These are phyloP conservation scores for Quercus dentata DNA, from an alignment of 306 rosid species.

Conservation along the genomic window DNA sequence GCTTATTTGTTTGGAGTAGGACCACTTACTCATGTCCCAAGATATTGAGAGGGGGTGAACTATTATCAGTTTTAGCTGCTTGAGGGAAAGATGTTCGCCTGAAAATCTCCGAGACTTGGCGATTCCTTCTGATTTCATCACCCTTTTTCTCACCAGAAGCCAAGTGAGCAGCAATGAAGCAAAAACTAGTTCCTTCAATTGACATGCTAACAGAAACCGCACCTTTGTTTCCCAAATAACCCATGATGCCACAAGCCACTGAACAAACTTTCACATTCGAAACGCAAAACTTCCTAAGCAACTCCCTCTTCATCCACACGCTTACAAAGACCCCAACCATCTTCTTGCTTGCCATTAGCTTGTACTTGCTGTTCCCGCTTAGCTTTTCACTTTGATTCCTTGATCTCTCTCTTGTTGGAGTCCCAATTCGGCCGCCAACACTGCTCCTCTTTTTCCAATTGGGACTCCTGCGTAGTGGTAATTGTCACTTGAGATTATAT, in stretches of 20 bases:
- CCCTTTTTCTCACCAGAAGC: conserved; percentile 93
- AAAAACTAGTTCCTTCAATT: conserved; percentile 91
- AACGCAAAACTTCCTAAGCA: conserved; percentile 48
- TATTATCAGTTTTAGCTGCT: conserved; percentile 27
- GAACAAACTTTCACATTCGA: conserved; percentile 78
- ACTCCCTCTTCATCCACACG: conserved; percentile 72
- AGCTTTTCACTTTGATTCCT: conserved; percentile 9
- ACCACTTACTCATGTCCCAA: conserved; percentile 87
- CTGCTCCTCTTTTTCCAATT: conserved; percentile 18
- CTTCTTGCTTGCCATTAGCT: conserved; percentile 74
- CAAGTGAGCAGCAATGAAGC: conserved; percentile 80
- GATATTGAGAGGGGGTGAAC: conserved; percentile 66
- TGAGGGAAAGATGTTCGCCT: conserved; percentile 62
- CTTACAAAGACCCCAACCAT: conserved; percentile 92
- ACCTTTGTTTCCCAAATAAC: conserved; percentile 93
- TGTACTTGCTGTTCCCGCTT: conserved; percentile 39
- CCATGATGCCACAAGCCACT: conserved; percentile 97
- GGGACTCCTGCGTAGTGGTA: conserved; percentile 13
- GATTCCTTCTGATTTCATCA: conserved; percentile 72
- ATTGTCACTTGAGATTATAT: conserved; percentile 34
- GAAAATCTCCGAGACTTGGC: conserved; percentile 75
- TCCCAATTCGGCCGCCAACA: conserved; percentile 5
- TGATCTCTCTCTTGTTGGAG: conserved; percentile 17
- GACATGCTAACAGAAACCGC: conserved; percentile 80
- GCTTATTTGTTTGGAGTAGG: not conserved